phyloP scores from a whole-genome alignment of 441 rosid genomes.

The Pelargonium australe region DNA sequence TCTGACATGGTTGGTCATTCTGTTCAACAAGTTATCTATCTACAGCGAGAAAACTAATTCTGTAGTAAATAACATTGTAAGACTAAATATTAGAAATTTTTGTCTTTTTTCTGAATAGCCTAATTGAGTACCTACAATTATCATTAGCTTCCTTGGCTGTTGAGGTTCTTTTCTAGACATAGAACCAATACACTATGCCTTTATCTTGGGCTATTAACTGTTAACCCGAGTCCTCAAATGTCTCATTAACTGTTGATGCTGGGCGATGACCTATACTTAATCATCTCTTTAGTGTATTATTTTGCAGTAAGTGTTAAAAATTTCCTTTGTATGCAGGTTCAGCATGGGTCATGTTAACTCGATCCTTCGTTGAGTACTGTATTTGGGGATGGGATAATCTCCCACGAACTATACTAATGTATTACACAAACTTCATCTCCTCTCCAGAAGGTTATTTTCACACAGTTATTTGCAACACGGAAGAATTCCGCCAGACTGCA shows the following conservation, averaged over 20 bases:
- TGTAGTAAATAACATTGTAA: no score
- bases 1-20: no score
- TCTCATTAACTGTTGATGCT: neutral
- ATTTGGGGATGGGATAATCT: constrained; percentile 89
- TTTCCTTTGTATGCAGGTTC: constrained; percentile 46
- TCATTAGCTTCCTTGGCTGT: no score
- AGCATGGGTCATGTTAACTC: constrained; percentile 72
- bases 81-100: no score
- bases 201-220: neutral
- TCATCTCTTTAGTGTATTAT: neutral
- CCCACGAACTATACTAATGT: constrained; percentile 78
- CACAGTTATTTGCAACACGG: constrained; percentile 69
- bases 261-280: neutral
- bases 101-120: no score
- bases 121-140: no score
- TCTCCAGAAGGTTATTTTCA: constrained; percentile 97
- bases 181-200: no score
- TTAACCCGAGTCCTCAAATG: neutral
- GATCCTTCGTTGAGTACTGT: constrained; percentile 66
- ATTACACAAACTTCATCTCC: constrained; percentile 77
- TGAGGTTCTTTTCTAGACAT: no score
- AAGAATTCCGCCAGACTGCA: constrained; percentile 51
- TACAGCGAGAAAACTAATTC: no score
- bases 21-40: no score
- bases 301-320: neutral